Evolutionary conservation across 225 moss, liverwort and hornwort genomes (phyloP).

Genomic region (Polytrichum formosum): DNA sequence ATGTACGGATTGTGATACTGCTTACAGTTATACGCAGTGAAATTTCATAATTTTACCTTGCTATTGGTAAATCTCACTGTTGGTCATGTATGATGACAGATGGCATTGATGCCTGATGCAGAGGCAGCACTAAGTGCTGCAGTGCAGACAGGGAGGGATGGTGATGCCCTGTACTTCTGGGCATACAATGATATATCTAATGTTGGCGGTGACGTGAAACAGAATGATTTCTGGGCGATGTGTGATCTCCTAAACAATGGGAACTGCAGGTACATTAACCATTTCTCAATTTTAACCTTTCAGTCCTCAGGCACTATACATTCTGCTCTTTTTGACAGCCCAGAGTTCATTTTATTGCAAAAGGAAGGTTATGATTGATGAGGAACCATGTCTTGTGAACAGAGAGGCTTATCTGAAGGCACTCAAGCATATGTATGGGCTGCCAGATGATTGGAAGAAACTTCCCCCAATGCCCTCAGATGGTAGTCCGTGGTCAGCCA

Average conservation of each 20-base stretch:
- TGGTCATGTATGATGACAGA: conserved; percentile 30
- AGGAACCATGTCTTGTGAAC: conserved; percentile 15
- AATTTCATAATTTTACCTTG: too few species aligned
- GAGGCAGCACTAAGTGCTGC: conserved; percentile 60
- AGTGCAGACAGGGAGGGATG: conserved; percentile 39
- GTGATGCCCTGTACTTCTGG: conserved; percentile 92
- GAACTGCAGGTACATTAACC: conserved; percentile 67
- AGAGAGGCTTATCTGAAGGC: conserved; percentile 68
- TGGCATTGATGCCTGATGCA: conserved; percentile 56
- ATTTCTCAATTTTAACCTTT: neutral
- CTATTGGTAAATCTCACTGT: too few species aligned
- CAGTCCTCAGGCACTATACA: neutral
- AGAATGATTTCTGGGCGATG: conserved; percentile 73
- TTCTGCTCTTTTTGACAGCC: neutral
- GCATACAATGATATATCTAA: conserved; percentile 37
- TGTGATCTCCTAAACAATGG: conserved; percentile 77
- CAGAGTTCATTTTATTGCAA: neutral
- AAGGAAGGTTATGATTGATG: neutral
- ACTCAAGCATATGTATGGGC: conserved; percentile 79
- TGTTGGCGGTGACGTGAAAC: conserved; percentile 15
- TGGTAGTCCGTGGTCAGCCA: conserved; percentile 72
- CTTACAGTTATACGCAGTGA: too few species aligned
- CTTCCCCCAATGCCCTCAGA: conserved; percentile 82
- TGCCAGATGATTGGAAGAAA: conserved; percentile 68
- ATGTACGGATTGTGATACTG: too few species aligned